Conservation (phyloP, 495 filamentous ascomycete genomes). For the Trichoderma gamsii region DNA sequence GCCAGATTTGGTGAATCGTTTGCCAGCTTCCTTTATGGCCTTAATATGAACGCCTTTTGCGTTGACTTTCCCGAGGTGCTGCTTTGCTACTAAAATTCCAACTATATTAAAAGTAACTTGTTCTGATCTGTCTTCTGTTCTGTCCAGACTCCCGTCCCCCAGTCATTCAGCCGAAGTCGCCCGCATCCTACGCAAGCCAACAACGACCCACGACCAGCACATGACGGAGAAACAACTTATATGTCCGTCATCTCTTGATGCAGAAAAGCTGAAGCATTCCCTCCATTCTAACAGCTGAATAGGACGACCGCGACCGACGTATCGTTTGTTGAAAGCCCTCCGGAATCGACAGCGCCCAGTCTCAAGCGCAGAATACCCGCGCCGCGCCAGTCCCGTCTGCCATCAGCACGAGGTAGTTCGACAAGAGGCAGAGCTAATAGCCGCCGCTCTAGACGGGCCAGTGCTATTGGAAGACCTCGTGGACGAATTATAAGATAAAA, state of each 20-base stretch:
- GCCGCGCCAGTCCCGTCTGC: constrained; percentile 36
- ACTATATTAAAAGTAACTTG: neutral
- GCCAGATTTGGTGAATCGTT: constrained; percentile 94
- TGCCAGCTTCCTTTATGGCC: constrained; percentile 85
- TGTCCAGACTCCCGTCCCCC: constrained; percentile 42
- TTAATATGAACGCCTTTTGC: constrained; percentile 99
- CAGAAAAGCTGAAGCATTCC: neutral
- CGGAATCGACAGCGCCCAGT: constrained; percentile 61
- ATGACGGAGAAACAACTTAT: constrained; percentile 71
- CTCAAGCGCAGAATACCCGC: constrained; percentile 40
- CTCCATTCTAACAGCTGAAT: constrained; percentile 21
- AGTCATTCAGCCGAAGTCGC: constrained; percentile 64
- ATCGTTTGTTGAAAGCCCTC: constrained; percentile 85
- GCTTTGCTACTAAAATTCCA: neutral
- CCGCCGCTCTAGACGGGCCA: constrained; percentile 33
- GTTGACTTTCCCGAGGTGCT: constrained; percentile 91
- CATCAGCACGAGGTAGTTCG: constrained; percentile 35
- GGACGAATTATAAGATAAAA: constrained; percentile 31
- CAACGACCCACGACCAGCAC: constrained; percentile 25
- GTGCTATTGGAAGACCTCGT: constrained; percentile 42
- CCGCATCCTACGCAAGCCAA: constrained; percentile 33
- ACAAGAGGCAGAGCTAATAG: constrained; percentile 32
- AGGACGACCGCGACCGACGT: constrained; percentile 95
- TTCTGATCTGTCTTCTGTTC: neutral
- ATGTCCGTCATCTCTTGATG: constrained; percentile 50